Base-by-base conservation (phyloP, 2,329 filamentous ascomycete species). In the Aspergillus bombycis region DNA sequence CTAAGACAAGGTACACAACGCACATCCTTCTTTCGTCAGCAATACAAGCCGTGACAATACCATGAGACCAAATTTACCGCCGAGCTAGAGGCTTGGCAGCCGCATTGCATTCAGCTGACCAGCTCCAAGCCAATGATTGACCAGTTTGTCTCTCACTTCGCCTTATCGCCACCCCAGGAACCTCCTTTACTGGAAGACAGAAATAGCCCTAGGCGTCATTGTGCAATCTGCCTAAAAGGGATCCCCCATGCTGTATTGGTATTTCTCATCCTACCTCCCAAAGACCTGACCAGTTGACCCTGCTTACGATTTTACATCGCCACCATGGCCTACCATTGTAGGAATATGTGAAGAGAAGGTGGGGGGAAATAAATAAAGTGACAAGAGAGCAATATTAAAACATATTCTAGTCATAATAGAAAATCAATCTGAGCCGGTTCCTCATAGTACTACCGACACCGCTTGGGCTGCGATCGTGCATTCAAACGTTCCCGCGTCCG, bases 31-130 rank as follows among this genome's bases (percentile, higher is more conserved):
- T 19, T 7, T 19, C 19, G 2, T 48, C 45, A 16, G 11, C 6
- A 26, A 52, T 52, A 52, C 48, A 11, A 3, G 3, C 0, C 5
- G 57, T 52, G n/a, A 32, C 21, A 43, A 53, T n/a, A 48, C 26
- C 3, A 21, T 10, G 19, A 11, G 54, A 57, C 26, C 45, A 28
- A 36, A 48, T 23, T 32, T 23, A 55, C 14, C 11, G n/a, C 34
- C 41, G 55, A 34, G 21, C 41, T 19, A 57, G 10, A 32, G 45
- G 43, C 64, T 64, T 65, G 64, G 64, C 62, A 57, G 55, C 26
- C 50, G 26, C 58, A 48, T 46, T 46, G 52, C 50, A 56, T 63
- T 52, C 67, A 65, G 67, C 61, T 69, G 67, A 69, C 65, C 16
- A 19, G 1, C 12, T 26, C 8, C 10, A 21, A 19, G 30, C 68